Base-by-base conservation (phyloP, 345 rosid species). In the Firmiana major region DNA sequence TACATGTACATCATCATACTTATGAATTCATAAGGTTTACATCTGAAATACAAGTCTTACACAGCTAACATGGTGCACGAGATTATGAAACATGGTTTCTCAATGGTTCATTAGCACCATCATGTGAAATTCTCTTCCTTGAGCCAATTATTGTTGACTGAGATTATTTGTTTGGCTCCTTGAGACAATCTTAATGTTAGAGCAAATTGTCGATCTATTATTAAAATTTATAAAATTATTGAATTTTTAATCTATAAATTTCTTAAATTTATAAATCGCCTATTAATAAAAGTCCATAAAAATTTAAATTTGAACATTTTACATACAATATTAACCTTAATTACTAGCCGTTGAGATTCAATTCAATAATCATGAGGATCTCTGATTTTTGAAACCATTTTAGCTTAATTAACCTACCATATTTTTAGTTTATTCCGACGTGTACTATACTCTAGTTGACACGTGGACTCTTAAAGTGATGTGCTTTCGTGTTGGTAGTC, bases 91-190 rank as follows among this genome's bases (percentile, higher is more conserved):
- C 73, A 43, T 48, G 22, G 74, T 45, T 65, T 72, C 24, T n/a
- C 71, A 0, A 17, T 77, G 73, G 81, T 26, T 78, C 77, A 72
- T 5, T 81, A 78, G 84, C 84, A 81, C 86, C 88, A 76, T 71
- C 81, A 0, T 1, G 46, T 49, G 28, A 62, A 78, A 43, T 64
- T 69, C 55, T 19, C 22, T n/a, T n/a, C 54, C 54, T 24, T 22
- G 2, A 24, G 58, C 40, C 58, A 7, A 26, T 46, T 46, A 48
- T 26, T 53, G 58, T 53, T 17, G 42, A 70, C 42, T 28, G n/a
- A 67, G 5, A 42, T 66, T 21, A 1, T 13, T 13, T 48, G 3
- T 31, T 31, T 31, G 34, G 34, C 3, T 31, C 34, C 1, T 31
- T 1, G 3, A 31, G 3, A 31, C 0, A 31, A 31, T 31, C 34